Base-by-base conservation (phyloP, 768 basidiomycete species). In the Mrakia frigida region DNA sequence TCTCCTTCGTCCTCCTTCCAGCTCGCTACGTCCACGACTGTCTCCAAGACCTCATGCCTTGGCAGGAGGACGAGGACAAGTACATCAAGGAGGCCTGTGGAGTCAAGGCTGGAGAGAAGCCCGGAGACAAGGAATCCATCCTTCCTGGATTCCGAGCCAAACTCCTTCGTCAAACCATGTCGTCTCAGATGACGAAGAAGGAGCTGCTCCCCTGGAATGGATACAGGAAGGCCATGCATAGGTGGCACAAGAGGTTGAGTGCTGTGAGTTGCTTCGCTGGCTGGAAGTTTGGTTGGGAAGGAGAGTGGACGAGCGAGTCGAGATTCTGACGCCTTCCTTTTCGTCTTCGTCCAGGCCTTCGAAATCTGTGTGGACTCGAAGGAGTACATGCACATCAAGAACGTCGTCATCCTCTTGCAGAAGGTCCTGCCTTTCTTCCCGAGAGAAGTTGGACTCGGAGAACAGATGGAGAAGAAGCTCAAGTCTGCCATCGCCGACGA, bases 351-450 rank as follows among this genome's bases (percentile, higher is more conserved):
- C n/a, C n/a, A 94, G 94, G 89, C 88, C 74, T 89, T 98, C 79
- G 85, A 87, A 28, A 90, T 89, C 43, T 94, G 91, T 81, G 90
- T 98, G 78, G 87, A 90, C 80, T 91, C 94, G 2, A 88, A 88
- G 70, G 95, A 95, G 81, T 98, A 95, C 82, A 96, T 98, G 92
- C 94, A 94, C 80, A 92, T 98, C 73, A 95, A 96, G 83, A 99
- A 99, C 81, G 88, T 93, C n/a, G 92, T 98, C 83, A 88, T 95
- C 53, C 90, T 99, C 39, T 86, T 97, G 79, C 93, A 94, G 81
- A 93, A 97, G 82, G 88, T 98, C 31, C 87, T 94, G 41, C 90
- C 92, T 0, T 90, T 92, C 70, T 97, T 97, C 84, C 96, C 96
- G 37, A 81, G 91, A 14, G 87, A 89, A 25, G 84, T 88, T 16